Evolutionary conservation across 495 filamentous ascomycete species (phyloP).

Genomic region (Talaromyces trachyspermus): DNA sequence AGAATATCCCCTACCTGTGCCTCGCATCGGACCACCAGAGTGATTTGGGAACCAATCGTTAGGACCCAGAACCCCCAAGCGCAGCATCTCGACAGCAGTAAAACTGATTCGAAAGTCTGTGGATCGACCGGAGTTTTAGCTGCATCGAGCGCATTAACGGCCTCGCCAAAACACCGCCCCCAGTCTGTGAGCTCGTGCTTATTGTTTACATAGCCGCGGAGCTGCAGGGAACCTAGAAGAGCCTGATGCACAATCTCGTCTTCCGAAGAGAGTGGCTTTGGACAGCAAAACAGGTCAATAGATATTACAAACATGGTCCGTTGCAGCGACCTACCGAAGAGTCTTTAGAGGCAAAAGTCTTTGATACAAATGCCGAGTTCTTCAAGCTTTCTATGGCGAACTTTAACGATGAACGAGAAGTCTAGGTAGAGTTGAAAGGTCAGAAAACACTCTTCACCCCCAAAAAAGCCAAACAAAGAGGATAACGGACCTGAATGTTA

Average conservation of each 20-base stretch:
- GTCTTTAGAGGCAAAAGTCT: constrained; percentile 47
- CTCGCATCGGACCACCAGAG: constrained; percentile 52
- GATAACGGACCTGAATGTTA: constrained; percentile 24
- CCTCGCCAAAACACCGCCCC: constrained; percentile 69
- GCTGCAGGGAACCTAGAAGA: constrained; percentile 80
- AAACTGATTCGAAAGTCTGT: constrained; percentile 58
- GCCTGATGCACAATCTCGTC: constrained; percentile 72
- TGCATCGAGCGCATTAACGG: constrained; percentile 54
- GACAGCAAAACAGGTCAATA: neutral
- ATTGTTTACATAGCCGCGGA: constrained; percentile 76
- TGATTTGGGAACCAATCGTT: constrained; percentile 49
- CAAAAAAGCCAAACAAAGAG: neutral
- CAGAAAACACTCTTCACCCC: too few species aligned
- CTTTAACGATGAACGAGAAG: constrained; percentile 29
- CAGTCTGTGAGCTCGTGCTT: constrained; percentile 75
- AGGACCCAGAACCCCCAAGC: constrained; percentile 67
- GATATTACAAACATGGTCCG: neutral
- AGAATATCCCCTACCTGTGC: constrained; percentile 40
- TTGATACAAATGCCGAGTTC: constrained; percentile 56
- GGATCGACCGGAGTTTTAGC: constrained; percentile 30
- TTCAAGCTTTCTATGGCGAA: constrained; percentile 49
- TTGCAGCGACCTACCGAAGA: constrained; percentile 26
- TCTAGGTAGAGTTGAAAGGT: constrained; percentile 12
- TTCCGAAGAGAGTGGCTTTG: constrained; percentile 38
- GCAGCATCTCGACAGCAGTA: constrained; percentile 72